A percentile compares a stretch with the other conserved stretches of the same genome.
These are phyloP conservation scores for Pisolithus sp. DNA, from an alignment of 768 basidiomycete genomes.

Conservation along the genomic window DNA sequence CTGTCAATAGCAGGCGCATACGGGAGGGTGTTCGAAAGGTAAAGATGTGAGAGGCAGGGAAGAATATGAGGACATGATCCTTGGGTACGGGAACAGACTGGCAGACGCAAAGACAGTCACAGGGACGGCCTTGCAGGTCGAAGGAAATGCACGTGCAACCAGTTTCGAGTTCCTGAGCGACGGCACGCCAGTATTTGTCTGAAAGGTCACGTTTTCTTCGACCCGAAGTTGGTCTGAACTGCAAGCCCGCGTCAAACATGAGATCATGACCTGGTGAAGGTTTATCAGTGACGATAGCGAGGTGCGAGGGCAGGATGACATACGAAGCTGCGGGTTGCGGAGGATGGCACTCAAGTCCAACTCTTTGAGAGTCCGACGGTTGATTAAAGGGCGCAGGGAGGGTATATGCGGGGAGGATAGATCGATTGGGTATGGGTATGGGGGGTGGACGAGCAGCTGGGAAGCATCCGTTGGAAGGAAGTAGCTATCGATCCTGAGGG, in stretches of 20 bases:
- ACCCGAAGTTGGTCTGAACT: constrained; percentile 73
- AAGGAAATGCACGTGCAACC: constrained; percentile 85
- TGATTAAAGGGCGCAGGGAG: constrained; percentile 68
- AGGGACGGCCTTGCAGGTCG: constrained; percentile 51
- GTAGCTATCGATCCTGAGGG: constrained; percentile 20
- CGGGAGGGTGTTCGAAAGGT: constrained; percentile 70
- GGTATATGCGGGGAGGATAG: constrained; percentile 53
- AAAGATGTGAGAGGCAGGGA: constrained; percentile 38
- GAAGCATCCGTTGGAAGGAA: constrained; percentile 20
- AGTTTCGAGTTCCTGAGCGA: constrained; percentile 67
- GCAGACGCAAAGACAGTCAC: constrained; percentile 51
- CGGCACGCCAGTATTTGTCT: constrained; percentile 81
- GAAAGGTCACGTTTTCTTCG: constrained; percentile 65
- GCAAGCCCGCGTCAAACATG: constrained; percentile 79
- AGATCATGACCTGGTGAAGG: constrained; percentile 69
- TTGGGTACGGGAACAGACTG: constrained; percentile 35
- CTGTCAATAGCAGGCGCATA: constrained; percentile 59
- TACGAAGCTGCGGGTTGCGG: constrained; percentile 86
- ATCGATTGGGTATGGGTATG: constrained; percentile 31
- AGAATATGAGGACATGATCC: constrained; percentile 39
- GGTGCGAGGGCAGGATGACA: constrained; percentile 27
- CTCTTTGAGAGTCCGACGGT: constrained; percentile 75
- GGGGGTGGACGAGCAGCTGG: constrained; percentile 23
- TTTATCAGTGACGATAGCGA: background rate
- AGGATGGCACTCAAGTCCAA: constrained; percentile 82